Base-by-base conservation (phyloP, 805 yeast genomes). In the Zygotorulaspora danielsina region DNA sequence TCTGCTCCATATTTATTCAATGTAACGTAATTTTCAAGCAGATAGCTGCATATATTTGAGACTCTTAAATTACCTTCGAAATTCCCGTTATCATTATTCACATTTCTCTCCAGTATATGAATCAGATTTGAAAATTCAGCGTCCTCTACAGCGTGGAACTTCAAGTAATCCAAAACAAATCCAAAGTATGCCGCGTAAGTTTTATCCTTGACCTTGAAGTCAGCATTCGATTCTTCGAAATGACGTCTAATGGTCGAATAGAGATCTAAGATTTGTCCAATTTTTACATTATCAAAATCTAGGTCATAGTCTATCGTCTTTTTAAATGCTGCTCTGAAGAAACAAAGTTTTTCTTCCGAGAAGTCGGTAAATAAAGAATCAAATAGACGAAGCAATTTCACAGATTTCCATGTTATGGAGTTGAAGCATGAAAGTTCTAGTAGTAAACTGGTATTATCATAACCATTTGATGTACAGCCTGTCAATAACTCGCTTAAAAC, bases 171-270 rank as follows among this genome's bases (percentile, higher is more conserved):
- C 0, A 28, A 21, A 1, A 62, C 13, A 3, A 65, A 47, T 1
- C 50, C 40, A 21, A 67, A 56, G 32, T 44, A 61, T 1, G 44
- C 41, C 2, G 59, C 57, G 32, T 55, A 57, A 5, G 54, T 32
- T 1, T 38, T 36, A 43, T 66, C 72, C 35, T 55, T 63, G 2
- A 49, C 15, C 32, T 58, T 65, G 38, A 62, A 64, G 13, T 34
- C 32, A 11, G 35, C 37, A 16, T 25, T 26, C 17, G 20, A 13
- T 12, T 18, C 13, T 2, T 32, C 24, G 10, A 44, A 32, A 8
- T 34, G 22, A 5, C 10, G 30, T 20, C 41, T 33, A 13, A 56
- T 37, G 5, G 19, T 18, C 11, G 24, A 29, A 25, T 51, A 53
- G 20, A 63, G 34, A 4, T 40, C 19, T 2, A 34, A 9, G 6